A percentile compares a stretch with the other conserved stretches of the same genome.
Evolutionary conservation across 495 filamentous ascomycete species (phyloP).

Genomic region (Amniculicola lignicola): DNA sequence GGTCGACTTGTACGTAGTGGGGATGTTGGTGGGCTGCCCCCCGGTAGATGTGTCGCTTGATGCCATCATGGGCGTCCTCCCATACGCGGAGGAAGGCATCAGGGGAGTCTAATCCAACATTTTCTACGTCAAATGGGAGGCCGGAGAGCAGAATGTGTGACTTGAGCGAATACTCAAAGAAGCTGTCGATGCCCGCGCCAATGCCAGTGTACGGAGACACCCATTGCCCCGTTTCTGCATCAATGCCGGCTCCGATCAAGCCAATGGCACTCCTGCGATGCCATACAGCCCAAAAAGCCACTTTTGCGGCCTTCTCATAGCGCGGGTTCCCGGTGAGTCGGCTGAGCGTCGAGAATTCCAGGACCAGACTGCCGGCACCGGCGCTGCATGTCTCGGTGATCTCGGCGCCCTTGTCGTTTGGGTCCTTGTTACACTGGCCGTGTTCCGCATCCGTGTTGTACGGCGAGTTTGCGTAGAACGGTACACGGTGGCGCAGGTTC

Average conservation of each 20-base stretch:
- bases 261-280: conserved; percentile 75
- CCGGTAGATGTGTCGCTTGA: conserved; percentile 78
- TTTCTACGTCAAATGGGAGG: conserved; percentile 40
- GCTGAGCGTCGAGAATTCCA: conserved; percentile 89
- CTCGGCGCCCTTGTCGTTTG: conserved; percentile 52
- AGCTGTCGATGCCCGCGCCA: conserved; percentile 93
- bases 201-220: conserved; percentile 83
- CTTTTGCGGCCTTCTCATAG: conserved; percentile 84
- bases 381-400: conserved; percentile 96
- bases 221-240: conserved; percentile 90
- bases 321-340: conserved; percentile 80
- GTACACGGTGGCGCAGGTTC: conserved; percentile 86
- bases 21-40: conserved; percentile 70
- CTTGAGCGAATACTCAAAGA: conserved; percentile 97
- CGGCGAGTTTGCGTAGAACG: conserved; percentile 81
- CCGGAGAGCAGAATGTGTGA: conserved; percentile 84
- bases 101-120: conserved; percentile 53
- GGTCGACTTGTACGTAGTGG: conserved; percentile 86
- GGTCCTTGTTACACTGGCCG: conserved; percentile 43
- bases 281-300: conserved; percentile 96
- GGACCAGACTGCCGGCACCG: conserved; percentile 86
- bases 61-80: conserved; percentile 78
- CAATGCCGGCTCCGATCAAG: conserved; percentile 87
- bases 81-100: conserved; percentile 79
- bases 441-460: conserved; percentile 51